These are phyloP conservation scores for Bruguiera hainesii DNA, from an alignment of 441 rosid species.

Conservation along the genomic window DNA sequence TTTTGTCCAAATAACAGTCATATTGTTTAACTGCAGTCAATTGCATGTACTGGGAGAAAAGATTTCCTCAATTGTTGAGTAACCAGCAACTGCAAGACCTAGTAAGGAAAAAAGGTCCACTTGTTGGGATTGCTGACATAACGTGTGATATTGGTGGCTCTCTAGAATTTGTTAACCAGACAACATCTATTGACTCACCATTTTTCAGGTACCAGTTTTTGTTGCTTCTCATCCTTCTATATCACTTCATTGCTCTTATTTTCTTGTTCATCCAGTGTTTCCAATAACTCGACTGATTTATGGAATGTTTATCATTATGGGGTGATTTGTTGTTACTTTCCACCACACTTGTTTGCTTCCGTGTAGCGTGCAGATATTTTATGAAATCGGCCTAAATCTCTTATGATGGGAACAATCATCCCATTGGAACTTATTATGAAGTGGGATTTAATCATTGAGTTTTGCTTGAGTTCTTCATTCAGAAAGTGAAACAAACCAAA, in stretches of 20 bases:
- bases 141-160: constrained; percentile 93
- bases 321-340: neutral
- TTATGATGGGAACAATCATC: neutral
- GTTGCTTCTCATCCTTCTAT: constrained; percentile 3
- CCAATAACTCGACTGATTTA: neutral
- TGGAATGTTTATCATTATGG: neutral
- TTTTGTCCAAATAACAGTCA: neutral
- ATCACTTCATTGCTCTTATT: constrained; percentile 3
- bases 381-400: neutral
- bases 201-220: constrained; percentile 60
- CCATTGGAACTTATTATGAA: neutral
- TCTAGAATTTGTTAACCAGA: constrained; percentile 70
- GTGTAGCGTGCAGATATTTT: neutral
- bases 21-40: constrained; percentile 50
- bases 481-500: neutral
- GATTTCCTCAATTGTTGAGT: constrained; percentile 77
- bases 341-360: neutral
- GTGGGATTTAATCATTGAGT: neutral
- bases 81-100: constrained; percentile 66
- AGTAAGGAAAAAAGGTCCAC: constrained; percentile 55
- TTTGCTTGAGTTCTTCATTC: neutral
- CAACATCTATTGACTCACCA: constrained; percentile 73
- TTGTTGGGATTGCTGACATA: constrained; percentile 86
- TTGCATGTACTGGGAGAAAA: constrained; percentile 97
- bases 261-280: neutral